A percentile compares a stretch with the other conserved stretches of the same genome.
Evolutionary conservation across 1,284 basidiomycete genomes (phyloP).

Genomic region (Phellopilus nigrolimitatus): DNA sequence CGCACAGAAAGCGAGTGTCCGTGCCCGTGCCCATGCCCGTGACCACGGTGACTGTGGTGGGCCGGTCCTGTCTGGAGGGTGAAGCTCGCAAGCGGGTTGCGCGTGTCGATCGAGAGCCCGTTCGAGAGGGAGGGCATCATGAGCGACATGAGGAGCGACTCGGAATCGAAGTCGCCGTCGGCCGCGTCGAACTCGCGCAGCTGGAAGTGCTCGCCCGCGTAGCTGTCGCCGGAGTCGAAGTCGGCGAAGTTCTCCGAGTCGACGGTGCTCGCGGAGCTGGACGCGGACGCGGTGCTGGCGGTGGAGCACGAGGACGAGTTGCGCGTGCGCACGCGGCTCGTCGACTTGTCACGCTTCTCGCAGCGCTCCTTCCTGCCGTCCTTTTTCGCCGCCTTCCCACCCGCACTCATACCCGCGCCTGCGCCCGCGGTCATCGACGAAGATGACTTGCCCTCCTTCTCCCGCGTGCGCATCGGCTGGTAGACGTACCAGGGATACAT

Average conservation of each 20-base stretch:
- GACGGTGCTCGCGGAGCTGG: slow-evolving; percentile 5
- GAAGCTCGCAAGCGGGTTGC: no score
- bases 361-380: slow-evolving; percentile 6
- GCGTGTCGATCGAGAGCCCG: no score
- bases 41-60: background rate
- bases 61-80: no score
- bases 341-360: slow-evolving; percentile 4
- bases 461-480: no score
- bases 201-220: no score
- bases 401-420: no score
- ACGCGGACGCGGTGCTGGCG: background rate
- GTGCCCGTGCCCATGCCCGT: slow-evolving; percentile 14
- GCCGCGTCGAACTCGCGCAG: slow-evolving; percentile 6
- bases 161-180: slow-evolving; percentile 12
- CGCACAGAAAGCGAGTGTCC: slow-evolving; percentile 11
- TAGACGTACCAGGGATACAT: no score
- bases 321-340: slow-evolving; percentile 5
- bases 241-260: no score
- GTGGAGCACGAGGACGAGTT: slow-evolving; percentile 11
- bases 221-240: no score
- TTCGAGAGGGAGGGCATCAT: no score
- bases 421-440: no score
- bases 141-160: slow-evolving; percentile 2
- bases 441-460: no score
- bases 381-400: slow-evolving; percentile 4